Conservation (phyloP, 1,284 basidiomycete genomes). For the Tilletia walkeri region DNA sequence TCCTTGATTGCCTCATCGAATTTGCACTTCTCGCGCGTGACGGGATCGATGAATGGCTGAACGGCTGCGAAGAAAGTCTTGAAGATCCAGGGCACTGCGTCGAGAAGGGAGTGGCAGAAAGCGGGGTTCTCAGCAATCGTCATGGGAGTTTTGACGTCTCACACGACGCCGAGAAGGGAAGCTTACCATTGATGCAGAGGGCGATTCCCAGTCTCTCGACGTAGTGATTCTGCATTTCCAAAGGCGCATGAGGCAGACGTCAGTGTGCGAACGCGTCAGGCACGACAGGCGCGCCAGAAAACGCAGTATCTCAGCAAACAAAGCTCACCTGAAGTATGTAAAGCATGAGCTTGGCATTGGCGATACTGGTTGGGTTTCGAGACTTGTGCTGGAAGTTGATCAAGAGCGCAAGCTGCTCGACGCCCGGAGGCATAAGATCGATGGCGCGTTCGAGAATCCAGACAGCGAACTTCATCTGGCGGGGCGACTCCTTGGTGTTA, state of each 20-base stretch:
- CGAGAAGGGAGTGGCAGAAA: conserved; percentile 25
- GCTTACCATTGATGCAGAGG: conserved; percentile 53
- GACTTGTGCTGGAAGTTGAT: conserved; percentile 49
- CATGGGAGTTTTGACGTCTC: too few relatives aligned
- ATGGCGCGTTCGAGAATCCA: conserved; percentile 57
- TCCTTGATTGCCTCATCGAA: conserved; percentile 50
- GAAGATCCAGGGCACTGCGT: conserved; percentile 39
- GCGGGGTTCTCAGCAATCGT: too few relatives aligned
- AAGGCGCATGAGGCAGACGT: too few relatives aligned
- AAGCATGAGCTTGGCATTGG: conserved; percentile 51
- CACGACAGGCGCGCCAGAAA: background rate
- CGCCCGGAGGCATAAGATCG: conserved; percentile 55
- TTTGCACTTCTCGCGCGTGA: conserved; percentile 55
- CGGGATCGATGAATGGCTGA: conserved; percentile 57
- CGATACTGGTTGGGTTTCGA: conserved; percentile 45
- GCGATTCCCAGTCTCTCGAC: conserved; percentile 56
- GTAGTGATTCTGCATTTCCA: conserved; percentile 42
- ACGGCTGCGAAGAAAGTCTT: conserved; percentile 50
- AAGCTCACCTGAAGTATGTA: conserved; percentile 42
- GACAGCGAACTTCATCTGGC: conserved; percentile 57
- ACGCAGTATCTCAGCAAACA: background rate
- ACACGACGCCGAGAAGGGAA: background rate
- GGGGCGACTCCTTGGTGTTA: conserved; percentile 38
- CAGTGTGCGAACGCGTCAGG: background rate
- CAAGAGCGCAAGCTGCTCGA: conserved; percentile 51